Percentiles rank a stretch among this genome's conserved stretches.
Evolutionary conservation across 768 basidiomycete genomes (phyloP).

Genomic region (Mycena rosella): DNA sequence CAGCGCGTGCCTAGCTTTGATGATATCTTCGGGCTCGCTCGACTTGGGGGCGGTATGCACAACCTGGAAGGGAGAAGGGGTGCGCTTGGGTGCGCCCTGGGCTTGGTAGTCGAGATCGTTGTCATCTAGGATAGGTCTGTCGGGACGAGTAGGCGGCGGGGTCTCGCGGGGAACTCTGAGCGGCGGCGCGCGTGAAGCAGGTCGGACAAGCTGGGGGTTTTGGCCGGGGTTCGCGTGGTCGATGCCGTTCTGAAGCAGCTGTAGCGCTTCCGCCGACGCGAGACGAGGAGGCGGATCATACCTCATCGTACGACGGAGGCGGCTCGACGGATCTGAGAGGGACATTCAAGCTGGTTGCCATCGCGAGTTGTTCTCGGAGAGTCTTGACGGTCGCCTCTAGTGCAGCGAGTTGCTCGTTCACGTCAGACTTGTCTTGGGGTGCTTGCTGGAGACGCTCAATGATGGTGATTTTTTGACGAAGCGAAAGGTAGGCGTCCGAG

Average conservation of each 20-base stretch:
- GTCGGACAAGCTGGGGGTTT: constrained; percentile 27
- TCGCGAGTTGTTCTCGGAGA: constrained; percentile 51
- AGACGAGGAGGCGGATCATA: constrained; percentile 17
- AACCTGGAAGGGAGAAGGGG: constrained; percentile 3
- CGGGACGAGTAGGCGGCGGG: constrained; percentile 10
- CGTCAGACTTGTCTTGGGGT: constrained; percentile 45
- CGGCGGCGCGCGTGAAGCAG: constrained; percentile 22
- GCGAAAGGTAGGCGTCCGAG: constrained; percentile 67
- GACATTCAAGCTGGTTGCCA: constrained; percentile 43
- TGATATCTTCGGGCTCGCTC: constrained; percentile 58
- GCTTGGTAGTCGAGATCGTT: constrained; percentile 31
- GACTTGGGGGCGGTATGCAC: constrained; percentile 36
- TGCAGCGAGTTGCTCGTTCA: constrained; percentile 53
- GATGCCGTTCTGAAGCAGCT: constrained; percentile 31
- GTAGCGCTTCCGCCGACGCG: not conserved
- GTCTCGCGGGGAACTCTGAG: constrained; percentile 27
- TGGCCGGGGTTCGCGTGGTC: constrained; percentile 29
- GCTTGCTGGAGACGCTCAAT: constrained; percentile 63
- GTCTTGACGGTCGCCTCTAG: constrained; percentile 55
- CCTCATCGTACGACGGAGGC: constrained; percentile 46
- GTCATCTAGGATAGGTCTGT: constrained; percentile 5
- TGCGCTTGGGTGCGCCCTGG: constrained; percentile 3
- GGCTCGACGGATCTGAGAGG: constrained; percentile 45
- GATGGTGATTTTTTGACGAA: constrained; percentile 69
- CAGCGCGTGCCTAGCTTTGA: constrained; percentile 66